Evolutionary conservation across 2,329 filamentous ascomycete genomes (phyloP).

Genomic region (Trichoderma sp.): DNA sequence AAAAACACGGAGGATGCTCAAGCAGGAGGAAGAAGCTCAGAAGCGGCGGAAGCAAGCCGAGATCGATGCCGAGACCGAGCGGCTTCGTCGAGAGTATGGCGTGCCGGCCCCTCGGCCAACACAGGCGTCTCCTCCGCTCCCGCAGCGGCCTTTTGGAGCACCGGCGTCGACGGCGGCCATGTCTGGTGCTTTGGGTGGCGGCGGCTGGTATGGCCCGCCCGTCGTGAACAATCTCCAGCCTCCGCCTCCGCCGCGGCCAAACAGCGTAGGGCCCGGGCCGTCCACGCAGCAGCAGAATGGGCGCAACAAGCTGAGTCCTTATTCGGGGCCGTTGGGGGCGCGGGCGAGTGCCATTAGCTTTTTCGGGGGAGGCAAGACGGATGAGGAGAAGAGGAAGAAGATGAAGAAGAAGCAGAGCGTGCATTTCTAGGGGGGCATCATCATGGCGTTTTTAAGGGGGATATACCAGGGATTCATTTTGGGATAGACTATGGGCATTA

Average conservation of each 20-base stretch:
- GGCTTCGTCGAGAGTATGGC: conserved; percentile 68
- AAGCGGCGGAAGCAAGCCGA: conserved; percentile 52
- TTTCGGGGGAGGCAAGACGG: conserved; percentile 36
- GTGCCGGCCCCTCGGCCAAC: conserved; percentile 45
- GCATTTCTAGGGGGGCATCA: conserved; percentile 37
- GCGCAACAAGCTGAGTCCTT: conserved; percentile 26
- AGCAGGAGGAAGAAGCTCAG: conserved; percentile 63
- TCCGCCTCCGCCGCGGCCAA: conserved; percentile 43
- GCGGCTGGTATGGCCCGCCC: conserved; percentile 22
- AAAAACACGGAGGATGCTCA: conserved; percentile 62
- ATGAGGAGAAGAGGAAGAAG: conserved; percentile 42
- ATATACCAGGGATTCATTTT: neutral
- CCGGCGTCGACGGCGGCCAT: neutral
- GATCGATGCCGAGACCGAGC: conserved; percentile 78
- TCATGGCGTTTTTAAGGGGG: neutral
- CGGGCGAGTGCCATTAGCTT: conserved; percentile 48
- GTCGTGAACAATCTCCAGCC: conserved; percentile 31
- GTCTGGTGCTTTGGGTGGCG: conserved; percentile 17
- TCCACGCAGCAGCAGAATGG: conserved; percentile 13
- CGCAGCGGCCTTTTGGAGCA: conserved; percentile 29
- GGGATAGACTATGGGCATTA: neutral
- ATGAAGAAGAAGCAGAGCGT: conserved; percentile 49
- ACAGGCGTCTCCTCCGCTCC: conserved; percentile 35
- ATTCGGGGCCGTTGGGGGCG: conserved; percentile 39
- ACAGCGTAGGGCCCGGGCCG: conserved; percentile 42